These are phyloP conservation scores for Aspergillus oerlinghausenensis DNA, from an alignment of 2,329 filamentous ascomycete species.

Conservation along the genomic window DNA sequence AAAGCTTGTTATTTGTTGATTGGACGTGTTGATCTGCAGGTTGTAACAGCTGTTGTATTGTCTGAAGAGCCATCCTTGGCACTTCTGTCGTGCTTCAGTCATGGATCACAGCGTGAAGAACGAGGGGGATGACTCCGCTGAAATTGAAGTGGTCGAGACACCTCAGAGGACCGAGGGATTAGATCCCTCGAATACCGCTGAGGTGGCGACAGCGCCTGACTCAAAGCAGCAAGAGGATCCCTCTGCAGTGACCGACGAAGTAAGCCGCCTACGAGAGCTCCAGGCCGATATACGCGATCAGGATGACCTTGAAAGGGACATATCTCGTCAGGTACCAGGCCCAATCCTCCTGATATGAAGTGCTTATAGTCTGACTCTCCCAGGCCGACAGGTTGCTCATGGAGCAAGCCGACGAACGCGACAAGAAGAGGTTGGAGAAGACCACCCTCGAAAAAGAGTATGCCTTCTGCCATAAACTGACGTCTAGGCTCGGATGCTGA, in stretches of 20 bases:
- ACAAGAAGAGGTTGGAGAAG: conserved; percentile 59
- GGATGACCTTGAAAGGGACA: conserved; percentile 84
- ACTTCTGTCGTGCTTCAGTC: background rate
- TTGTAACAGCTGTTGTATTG: background rate
- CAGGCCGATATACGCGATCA: conserved; percentile 74
- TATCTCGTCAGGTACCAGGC: conserved; percentile 53
- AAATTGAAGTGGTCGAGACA: background rate
- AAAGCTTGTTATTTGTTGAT: background rate
- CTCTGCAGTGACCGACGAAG: conserved; percentile 46
- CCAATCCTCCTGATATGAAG: background rate
- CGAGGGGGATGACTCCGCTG: background rate
- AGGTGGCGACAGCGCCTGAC: background rate
- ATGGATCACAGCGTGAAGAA: background rate
- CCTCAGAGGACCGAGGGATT: background rate
- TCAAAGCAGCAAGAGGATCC: background rate
- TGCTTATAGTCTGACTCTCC: background rate
- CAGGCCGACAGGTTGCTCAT: conserved; percentile 56
- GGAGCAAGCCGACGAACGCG: conserved; percentile 60
- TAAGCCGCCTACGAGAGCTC: conserved; percentile 56
- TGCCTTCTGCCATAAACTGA: background rate
- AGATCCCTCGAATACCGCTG: background rate
- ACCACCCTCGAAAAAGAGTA: conserved; percentile 47
- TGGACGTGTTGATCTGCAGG: background rate
- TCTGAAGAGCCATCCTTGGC: background rate
- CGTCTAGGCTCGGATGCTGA: background rate